Conservation (phyloP, 768 basidiomycete species). For the Auriscalpium orientale region DNA sequence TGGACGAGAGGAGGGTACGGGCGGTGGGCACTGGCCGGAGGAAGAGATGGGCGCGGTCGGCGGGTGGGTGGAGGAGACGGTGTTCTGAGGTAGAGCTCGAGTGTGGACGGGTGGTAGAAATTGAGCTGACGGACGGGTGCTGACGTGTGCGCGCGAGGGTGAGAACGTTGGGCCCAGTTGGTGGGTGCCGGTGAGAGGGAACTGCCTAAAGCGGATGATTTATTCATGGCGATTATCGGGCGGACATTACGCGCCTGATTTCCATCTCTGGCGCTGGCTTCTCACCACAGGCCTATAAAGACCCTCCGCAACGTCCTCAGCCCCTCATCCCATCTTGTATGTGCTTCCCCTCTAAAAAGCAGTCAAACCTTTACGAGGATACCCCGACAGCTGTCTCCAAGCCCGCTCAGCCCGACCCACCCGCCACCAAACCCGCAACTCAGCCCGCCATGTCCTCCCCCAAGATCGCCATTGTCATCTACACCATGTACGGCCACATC, state of each 20-base stretch:
- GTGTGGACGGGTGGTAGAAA: neutral
- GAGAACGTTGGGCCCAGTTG: too few relatives aligned
- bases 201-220: too few relatives aligned
- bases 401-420: slow-evolving; percentile 6
- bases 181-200: too few relatives aligned
- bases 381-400: slow-evolving; percentile 13
- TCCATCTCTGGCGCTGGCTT: neutral
- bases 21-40: slow-evolving; percentile 10
- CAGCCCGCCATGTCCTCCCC: slow-evolving; percentile 29
- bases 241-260: neutral
- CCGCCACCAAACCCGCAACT: slow-evolving; percentile 1
- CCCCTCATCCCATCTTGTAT: slow-evolving; percentile 16
- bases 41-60: slow-evolving; percentile 4
- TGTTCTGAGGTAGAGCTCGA: slow-evolving; percentile 2
- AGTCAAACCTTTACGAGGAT: slow-evolving; percentile 28
- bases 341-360: slow-evolving; percentile 34
- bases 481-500: slow-evolving; percentile 70
- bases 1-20: slow-evolving; percentile 11
- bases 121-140: neutral
- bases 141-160: neutral
- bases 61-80: slow-evolving; percentile 12
- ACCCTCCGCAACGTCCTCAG: neutral
- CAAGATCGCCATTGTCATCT: slow-evolving; percentile 63
- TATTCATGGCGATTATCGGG: too few relatives aligned
- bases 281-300: slow-evolving; percentile 5